Base-by-base conservation (phyloP, 768 basidiomycete genomes). In the Sporobolomyces roseus region DNA sequence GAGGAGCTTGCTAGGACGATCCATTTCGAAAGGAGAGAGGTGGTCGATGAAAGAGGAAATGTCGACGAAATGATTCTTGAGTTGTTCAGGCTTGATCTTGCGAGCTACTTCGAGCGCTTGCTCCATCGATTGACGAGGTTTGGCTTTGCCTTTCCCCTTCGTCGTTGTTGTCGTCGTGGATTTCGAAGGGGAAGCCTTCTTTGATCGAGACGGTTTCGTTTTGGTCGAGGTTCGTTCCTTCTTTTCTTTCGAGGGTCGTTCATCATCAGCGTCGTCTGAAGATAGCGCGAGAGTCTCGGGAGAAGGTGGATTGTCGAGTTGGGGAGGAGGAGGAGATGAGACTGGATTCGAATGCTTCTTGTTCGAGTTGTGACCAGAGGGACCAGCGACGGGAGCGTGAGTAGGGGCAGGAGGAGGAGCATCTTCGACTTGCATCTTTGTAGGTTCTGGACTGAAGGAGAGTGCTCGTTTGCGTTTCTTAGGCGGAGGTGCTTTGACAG, bases 41-140 rank as follows among this genome's bases (percentile, higher is more conserved):
- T 69, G 53, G 13, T 61, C 58, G 35, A 60, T 29, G 58, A 64
- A 46, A 16, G 29, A 23, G 6, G 58, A 32, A 52, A 69, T 51
- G 16, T 59, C 63, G 52, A 32, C 32, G 52, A 64, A 64, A 25
- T 56, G 50, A 27, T 45, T 36, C 7, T 36, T 30, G 23, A 65
- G 45, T 29, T 69, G 53, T 27, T 27, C 35, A 2, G 17, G 45
- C 6, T 30, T 48, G 51, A 69, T 56, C 30, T 48, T 61, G 0
- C 35, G 45, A 6, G 38, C 29, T 6, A 29, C n/a, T 2, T 36
- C 25, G 45, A 54, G 7, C 3, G 51, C 68, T 10, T 45, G 33
- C 13, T 65, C 68, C 51, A 64, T 53, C 10, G 68, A 64, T 6
- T 33, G 19, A 17, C 63, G 50, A 4, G 63, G 3, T 43, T 64